Base-by-base conservation (phyloP, 2,329 filamentous ascomycete genomes). In the Hypomyces rosellus region DNA sequence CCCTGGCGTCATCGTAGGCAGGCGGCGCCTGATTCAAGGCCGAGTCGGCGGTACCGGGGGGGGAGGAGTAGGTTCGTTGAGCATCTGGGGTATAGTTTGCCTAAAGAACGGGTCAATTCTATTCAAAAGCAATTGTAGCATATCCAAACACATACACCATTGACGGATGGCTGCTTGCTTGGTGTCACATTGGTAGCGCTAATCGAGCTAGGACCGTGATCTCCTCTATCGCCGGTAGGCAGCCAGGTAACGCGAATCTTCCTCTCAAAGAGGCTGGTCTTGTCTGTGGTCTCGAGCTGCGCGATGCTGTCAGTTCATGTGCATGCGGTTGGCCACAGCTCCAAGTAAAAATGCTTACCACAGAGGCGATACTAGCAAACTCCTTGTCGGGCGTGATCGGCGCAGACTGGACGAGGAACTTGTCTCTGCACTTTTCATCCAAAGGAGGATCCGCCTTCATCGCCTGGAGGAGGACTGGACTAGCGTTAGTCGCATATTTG, bases 331-430 rank as follows among this genome's bases (percentile, higher is more conserved):
- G 25, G 18, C 9, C 18, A 6, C 5, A 25, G 43, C 4, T 7
- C 14, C 22, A 40, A 3, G 36, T 30, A 36, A 13, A 16, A 13
- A 13, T 36, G 69, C 86, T 62, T 78, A 95, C 89, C 63, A 96
- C 89, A 42, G 88, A 80, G 45, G 85, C 78, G 55, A 95, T 83
- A 65, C 86, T 95, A 52, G 78, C 77, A 62, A 88, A 89, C 63
- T 96, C 89, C 72, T 90, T 88, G 64, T 95, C 88, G 56, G 84
- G 77, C 18, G 86, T 85, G 58, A 96, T 88, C 46, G 84, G 77
- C 45, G 95, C 88, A 22, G 91, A 95, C 72, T 97, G 92, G 34
- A 97, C 92, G 49, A 97, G 81, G 70, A 97, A 97, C 75, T 97
- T 97, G 79, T 97, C 92, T 69, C 89, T 86, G 75, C 93, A 99